Conservation (phyloP, 805 yeast species). For the Zygosaccharomyces bailii region DNA sequence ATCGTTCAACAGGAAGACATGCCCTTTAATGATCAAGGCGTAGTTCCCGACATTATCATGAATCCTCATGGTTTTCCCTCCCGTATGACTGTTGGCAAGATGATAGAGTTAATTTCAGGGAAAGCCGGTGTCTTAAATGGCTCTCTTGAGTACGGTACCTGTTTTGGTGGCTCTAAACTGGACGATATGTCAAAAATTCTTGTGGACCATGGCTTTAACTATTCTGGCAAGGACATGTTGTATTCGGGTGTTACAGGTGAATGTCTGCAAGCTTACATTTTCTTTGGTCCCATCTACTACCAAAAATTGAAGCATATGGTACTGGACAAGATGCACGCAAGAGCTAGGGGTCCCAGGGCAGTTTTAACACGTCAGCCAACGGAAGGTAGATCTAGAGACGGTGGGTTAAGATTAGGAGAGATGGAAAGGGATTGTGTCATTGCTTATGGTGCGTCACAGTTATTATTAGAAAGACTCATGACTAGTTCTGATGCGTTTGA, state of each 20-base stretch:
- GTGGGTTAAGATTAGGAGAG: conserved; percentile 97
- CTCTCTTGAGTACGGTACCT: conserved; percentile 89
- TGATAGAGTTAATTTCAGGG: conserved; percentile 94
- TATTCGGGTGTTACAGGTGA: conserved; percentile 98
- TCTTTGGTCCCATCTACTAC: conserved; percentile 97
- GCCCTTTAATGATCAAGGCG: conserved; percentile 92
- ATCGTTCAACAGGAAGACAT: conserved; percentile 95
- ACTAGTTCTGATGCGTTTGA: conserved; percentile 96
- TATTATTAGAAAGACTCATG: conserved; percentile 91
- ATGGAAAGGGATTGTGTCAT: conserved; percentile 99
- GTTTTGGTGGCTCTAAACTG: conserved; percentile 96
- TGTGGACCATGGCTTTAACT: conserved; percentile 86
- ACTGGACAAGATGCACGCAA: conserved; percentile 97
- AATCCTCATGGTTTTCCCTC: conserved; percentile 99
- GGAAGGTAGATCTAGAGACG: conserved; percentile 98
- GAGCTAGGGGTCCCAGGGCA: conserved; percentile 99
- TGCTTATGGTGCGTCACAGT: conserved; percentile 97
- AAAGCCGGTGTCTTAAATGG: conserved; percentile 97
- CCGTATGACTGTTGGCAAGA: conserved; percentile 99
- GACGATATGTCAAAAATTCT: conserved; percentile 91
- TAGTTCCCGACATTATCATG: conserved; percentile 94
- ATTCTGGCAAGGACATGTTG: conserved; percentile 96
- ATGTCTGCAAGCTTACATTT: conserved; percentile 92
- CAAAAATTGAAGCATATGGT: conserved; percentile 99
- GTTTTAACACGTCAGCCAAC: conserved; percentile 97